Evolutionary conservation across 2,329 filamentous ascomycete genomes (phyloP).

Genomic region (Colletotrichum godetiae): DNA sequence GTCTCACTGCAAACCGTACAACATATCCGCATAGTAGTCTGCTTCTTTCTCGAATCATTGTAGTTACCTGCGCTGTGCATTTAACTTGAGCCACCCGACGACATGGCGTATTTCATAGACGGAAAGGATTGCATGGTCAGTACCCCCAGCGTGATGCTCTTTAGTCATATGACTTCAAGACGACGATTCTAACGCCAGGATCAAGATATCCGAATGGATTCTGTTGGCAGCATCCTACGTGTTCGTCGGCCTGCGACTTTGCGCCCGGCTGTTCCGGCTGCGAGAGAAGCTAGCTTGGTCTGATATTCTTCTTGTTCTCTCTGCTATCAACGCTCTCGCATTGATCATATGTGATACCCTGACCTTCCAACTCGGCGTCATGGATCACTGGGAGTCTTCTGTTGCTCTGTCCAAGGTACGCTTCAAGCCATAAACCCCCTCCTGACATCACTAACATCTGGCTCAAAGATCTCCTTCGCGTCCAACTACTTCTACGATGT

Average conservation of each 20-base stretch:
- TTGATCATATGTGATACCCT: constrained; percentile 49
- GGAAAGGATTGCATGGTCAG: constrained; percentile 41
- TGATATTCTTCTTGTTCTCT: constrained; percentile 43
- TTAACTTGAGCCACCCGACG: background rate
- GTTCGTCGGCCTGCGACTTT: constrained; percentile 45
- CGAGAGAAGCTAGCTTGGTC: constrained; percentile 44
- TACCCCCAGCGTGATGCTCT: background rate
- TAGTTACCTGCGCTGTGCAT: background rate
- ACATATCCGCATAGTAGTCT: background rate
- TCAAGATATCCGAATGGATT: constrained; percentile 48
- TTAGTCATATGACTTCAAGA: background rate
- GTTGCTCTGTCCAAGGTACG: constrained; percentile 46
- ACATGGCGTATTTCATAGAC: constrained; percentile 39
- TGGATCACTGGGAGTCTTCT: constrained; percentile 44
- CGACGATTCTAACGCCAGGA: background rate
- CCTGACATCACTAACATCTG: background rate
- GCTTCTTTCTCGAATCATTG: background rate
- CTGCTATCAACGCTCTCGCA: constrained; percentile 44
- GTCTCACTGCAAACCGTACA: background rate
- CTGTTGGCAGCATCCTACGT: constrained; percentile 41
- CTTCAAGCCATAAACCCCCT: accelerated
- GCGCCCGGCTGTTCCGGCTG: constrained; percentile 45
- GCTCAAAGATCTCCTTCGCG: constrained; percentile 45
- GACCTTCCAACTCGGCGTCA: constrained; percentile 45
- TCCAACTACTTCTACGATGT: constrained; percentile 52